Base-by-base conservation (phyloP, 139 green algal genomes). In the Closterium sp. region DNA sequence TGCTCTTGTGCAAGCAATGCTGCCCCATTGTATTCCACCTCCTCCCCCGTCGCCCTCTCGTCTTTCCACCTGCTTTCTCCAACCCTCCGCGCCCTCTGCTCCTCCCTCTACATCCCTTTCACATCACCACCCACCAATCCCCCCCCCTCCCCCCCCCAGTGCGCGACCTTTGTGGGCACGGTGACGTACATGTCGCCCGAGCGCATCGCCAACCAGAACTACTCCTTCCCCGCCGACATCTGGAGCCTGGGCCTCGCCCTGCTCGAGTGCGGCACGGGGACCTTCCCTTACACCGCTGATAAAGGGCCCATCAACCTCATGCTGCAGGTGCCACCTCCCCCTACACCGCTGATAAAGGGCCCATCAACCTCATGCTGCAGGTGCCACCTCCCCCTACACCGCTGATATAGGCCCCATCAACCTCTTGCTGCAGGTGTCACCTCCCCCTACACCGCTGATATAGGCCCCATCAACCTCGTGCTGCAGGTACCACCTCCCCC, bases 241-340 rank as follows among this genome's bases (percentile, higher is more conserved):
- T 97, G 96, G 96, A 95, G 89, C 86, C 89, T 97, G 88, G 96
- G 96, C 4, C 94, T 98, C 64, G 95, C 96, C 34, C 91, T 97
- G 86, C 92, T 97, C 87, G 96, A 98, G 92, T 96, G 91, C 35
- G 95, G 91, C 8, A 94, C 95, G 33, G 96, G 95, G 16, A 84
- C 30, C 30, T 95, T 94, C 86, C 93, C 93, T 16, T 95, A 95
- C 89, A 95, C 94, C 66, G 93, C 93, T 28, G 69, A 55, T 25
- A 91, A 87, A 34, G 93, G 93, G 5, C 93, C 93, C 30, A n/a
- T 95, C 55, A 91, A 92, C 21, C 89, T 95, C 66, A 95, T 95
- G 93, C 89, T 95, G 34, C 93, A 95, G 89, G 93, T 95, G 30
- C 95, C n/a, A 84, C 30, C 34, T 95, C 93, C 86, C 93, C 93